Conservation (phyloP, 495 filamentous ascomycete species). For the Chaetomium cochliodes region DNA sequence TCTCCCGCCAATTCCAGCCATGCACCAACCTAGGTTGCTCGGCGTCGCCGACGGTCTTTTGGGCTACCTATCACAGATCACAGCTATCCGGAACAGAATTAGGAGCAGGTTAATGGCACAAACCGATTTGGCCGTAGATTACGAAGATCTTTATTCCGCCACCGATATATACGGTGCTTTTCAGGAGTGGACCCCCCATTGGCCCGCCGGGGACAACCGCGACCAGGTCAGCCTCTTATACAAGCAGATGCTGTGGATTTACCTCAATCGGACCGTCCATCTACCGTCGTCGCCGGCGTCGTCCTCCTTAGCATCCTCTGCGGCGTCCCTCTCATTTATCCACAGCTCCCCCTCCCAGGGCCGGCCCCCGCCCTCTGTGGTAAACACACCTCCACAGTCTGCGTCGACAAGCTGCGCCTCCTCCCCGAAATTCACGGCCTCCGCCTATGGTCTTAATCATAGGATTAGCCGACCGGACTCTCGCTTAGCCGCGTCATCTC, state of each 20-base stretch:
- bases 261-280: conserved; percentile 80
- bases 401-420: conserved; percentile 45
- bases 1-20: conserved; percentile 66
- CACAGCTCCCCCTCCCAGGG: conserved; percentile 19
- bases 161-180: conserved; percentile 76
- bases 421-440: conserved; percentile 31
- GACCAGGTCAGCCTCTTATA: conserved; percentile 79
- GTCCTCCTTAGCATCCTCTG: conserved; percentile 31
- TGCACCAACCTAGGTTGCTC: conserved; percentile 72
- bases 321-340: conserved; percentile 27
- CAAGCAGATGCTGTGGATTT: conserved; percentile 87
- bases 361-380: conserved; percentile 26
- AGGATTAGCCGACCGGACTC: conserved; percentile 23
- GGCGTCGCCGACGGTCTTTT: conserved; percentile 89
- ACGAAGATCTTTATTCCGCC: conserved; percentile 68
- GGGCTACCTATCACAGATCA: conserved; percentile 75
- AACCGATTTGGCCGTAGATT: conserved; percentile 71
- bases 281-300: conserved; percentile 48
- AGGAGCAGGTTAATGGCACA: conserved; percentile 62
- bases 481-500: neutral
- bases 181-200: conserved; percentile 69
- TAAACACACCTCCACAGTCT: conserved; percentile 43
- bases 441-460: conserved; percentile 15
- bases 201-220: conserved; percentile 67
- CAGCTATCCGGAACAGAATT: conserved; percentile 73